These are phyloP conservation scores for Terana coerulea DNA, from an alignment of 768 basidiomycete species.

Conservation along the genomic window DNA sequence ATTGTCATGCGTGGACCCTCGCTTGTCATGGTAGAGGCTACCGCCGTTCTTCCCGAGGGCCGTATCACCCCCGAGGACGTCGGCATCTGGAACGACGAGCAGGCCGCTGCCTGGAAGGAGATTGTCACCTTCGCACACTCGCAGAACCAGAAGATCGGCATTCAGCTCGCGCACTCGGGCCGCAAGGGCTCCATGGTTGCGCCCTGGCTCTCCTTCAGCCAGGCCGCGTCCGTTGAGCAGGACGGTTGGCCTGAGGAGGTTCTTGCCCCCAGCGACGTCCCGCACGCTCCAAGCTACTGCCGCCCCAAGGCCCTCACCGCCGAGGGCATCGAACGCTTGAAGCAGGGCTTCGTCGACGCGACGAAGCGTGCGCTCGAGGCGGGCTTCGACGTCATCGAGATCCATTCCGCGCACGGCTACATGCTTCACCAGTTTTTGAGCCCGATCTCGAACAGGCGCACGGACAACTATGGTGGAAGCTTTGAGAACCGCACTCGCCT, in stretches of 20 bases:
- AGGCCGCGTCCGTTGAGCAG: slow-evolving; percentile 31
- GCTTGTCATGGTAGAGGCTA: slow-evolving; percentile 61
- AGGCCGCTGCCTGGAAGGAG: slow-evolving; percentile 22
- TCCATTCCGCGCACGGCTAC: slow-evolving; percentile 29
- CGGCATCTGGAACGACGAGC: slow-evolving; percentile 63
- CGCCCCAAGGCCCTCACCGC: slow-evolving; percentile 21
- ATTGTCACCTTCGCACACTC: slow-evolving; percentile 72
- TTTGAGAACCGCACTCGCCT: slow-evolving; percentile 44
- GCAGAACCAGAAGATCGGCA: slow-evolving; percentile 63
- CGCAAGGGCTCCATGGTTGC: slow-evolving; percentile 66
- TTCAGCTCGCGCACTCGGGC: slow-evolving; percentile 76
- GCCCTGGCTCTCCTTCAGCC: slow-evolving; percentile 50
- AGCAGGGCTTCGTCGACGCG: slow-evolving; percentile 28
- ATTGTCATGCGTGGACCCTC: slow-evolving; percentile 54
- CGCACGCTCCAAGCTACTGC: slow-evolving; percentile 6
- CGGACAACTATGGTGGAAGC: slow-evolving; percentile 43
- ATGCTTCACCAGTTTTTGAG: slow-evolving; percentile 37
- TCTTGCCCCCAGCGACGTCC: slow-evolving; percentile 14
- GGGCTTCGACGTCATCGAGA: slow-evolving; percentile 29
- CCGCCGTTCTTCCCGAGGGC: slow-evolving; percentile 55
- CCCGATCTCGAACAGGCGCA: slow-evolving; percentile 33
- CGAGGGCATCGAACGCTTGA: slow-evolving; percentile 23
- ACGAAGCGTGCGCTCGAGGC: slow-evolving; percentile 36
- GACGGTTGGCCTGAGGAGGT: slow-evolving; percentile 37
- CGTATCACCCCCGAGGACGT: slow-evolving; percentile 61